Percentiles rank a stretch among this genome's conserved stretches.
These are phyloP conservation scores for Oryza meridionalis DNA, from an alignment of 176 grass and related monocot species.

Conservation along the genomic window DNA sequence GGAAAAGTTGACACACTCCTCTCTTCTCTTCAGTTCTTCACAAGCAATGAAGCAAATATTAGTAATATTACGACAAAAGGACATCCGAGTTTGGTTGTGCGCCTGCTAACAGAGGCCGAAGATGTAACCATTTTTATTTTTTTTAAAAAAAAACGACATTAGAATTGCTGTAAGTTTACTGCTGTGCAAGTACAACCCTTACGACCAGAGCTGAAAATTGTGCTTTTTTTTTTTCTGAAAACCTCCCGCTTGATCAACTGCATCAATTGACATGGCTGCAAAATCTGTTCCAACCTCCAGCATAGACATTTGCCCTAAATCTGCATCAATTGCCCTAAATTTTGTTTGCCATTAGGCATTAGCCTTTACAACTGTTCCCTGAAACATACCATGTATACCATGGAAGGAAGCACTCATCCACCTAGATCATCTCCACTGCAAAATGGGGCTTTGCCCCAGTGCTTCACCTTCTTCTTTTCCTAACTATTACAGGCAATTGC, in stretches of 20 bases:
- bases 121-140: no score
- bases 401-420: constrained; percentile 19
- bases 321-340: no score
- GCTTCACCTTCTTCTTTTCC: constrained; percentile 21
- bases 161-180: background rate
- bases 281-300: no score
- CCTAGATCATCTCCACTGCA: constrained; percentile 30
- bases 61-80: no score
- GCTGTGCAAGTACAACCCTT: no score
- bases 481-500: constrained; percentile 15
- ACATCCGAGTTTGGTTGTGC: no score
- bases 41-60: no score
- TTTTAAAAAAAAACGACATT: background rate
- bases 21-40: background rate
- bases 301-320: no score
- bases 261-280: background rate
- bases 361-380: background rate
- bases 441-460: constrained; percentile 45
- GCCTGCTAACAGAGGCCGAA: no score
- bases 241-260: background rate
- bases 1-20: background rate
- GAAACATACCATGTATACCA: constrained; percentile 14
- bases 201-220: background rate
- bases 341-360: background rate
- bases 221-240: no score